phyloP scores from a whole-genome alignment of 345 rosid genomes.

The Eucalyptus guilfoylei region DNA sequence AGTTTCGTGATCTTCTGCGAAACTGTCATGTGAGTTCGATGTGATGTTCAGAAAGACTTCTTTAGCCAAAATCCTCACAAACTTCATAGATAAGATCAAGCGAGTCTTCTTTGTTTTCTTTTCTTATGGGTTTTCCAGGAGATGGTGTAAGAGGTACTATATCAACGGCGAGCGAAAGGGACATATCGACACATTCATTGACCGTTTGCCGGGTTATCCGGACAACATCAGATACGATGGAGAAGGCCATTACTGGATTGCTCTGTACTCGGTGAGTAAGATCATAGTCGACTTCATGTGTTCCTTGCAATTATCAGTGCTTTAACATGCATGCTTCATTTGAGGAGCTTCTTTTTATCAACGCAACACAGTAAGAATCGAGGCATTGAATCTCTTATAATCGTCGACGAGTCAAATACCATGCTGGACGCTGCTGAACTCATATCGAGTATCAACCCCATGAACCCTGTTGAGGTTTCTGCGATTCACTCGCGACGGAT shows the following conservation, averaged over 20 bases:
- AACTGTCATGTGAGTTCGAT: slow-evolving; percentile 25
- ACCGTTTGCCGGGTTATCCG: slow-evolving; percentile 49
- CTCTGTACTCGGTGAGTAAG: slow-evolving; percentile 73
- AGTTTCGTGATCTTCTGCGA: slow-evolving; percentile 50
- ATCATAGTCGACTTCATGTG: not conserved
- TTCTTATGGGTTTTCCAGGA: slow-evolving; percentile 19
- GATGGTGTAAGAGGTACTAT: slow-evolving; percentile 56
- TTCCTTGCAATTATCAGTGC: not conserved
- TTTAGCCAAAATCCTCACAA: slow-evolving; percentile 22
- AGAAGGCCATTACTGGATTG: slow-evolving; percentile 74
- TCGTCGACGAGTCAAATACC: not conserved
- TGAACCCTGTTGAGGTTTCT: not conserved
- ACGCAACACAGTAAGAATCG: not conserved
- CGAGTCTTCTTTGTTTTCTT: not conserved
- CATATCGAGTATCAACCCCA: not conserved
- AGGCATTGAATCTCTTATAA: not conserved
- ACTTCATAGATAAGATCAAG: not conserved
- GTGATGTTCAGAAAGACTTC: slow-evolving; percentile 16
- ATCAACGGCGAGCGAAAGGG: slow-evolving; percentile 40
- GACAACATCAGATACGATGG: slow-evolving; percentile 72
- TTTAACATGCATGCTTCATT: not conserved
- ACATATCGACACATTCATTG: slow-evolving; percentile 27
- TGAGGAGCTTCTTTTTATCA: not conserved
- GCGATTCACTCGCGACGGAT: not conserved
- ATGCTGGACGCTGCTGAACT: not conserved